phyloP scores from a whole-genome alignment of 257 asterid genomes.

The Fraxinus excelsior region DNA sequence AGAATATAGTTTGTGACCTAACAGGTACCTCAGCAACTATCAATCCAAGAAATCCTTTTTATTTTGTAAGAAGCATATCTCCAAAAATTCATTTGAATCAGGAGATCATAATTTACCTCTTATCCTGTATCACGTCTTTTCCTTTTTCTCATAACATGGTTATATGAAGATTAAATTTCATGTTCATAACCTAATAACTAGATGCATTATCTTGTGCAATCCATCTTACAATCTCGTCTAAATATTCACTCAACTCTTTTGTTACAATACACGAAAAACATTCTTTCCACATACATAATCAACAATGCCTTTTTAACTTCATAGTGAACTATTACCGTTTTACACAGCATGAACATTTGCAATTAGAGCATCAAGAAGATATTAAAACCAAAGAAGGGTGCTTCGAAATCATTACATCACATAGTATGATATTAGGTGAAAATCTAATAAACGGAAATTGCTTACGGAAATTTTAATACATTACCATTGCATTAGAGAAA shows the following conservation, averaged over 20 bases:
- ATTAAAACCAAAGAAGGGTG: not conserved
- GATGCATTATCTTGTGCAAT: not conserved
- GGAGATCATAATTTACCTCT: not conserved
- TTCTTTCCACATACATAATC: not conserved
- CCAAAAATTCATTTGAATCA: not conserved
- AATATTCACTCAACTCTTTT: not conserved
- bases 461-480: conserved; percentile 7
- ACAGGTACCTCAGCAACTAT: not conserved
- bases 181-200: not conserved
- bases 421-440: not conserved
- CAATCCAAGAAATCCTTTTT: not conserved
- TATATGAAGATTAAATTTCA: not conserved
- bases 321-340: not conserved
- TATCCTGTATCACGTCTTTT: not conserved
- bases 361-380: not conserved
- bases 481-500: not conserved
- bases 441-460: conserved; percentile 2
- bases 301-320: not conserved
- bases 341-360: not conserved
- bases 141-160: not conserved
- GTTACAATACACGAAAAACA: not conserved
- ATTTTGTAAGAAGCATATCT: not conserved
- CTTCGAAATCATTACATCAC: not conserved
- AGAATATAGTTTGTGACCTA: not conserved
- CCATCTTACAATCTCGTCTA: not conserved